A percentile compares a stretch with the other conserved stretches of the same genome.
phyloP scores from a whole-genome alignment of 768 basidiomycete genomes.

The Leucocoprinus leucothites region DNA sequence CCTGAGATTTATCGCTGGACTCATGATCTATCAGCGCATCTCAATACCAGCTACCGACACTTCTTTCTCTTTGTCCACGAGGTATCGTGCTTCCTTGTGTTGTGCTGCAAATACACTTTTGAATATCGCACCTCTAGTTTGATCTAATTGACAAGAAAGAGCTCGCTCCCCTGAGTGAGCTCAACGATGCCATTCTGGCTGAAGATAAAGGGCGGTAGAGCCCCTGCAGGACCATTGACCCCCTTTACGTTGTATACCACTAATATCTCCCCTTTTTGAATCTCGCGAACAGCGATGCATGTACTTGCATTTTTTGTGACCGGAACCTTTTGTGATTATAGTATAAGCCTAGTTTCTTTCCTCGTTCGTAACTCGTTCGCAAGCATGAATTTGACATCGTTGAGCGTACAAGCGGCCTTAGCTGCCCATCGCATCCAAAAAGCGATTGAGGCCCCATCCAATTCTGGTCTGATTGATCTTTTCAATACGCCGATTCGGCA shows the following conservation, averaged over 20 bases:
- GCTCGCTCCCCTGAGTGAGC: slow-evolving; percentile 88
- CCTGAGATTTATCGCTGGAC: background rate
- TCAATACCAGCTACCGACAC: slow-evolving; percentile 98
- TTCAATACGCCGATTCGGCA: too few relatives aligned
- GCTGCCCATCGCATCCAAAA: too few relatives aligned
- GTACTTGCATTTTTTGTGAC: too few relatives aligned
- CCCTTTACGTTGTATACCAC: background rate
- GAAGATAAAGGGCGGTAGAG: slow-evolving; percentile 44
- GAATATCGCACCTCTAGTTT: slow-evolving; percentile 49
- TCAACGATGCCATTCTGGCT: slow-evolving; percentile 84
- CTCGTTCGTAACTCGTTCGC: too few relatives aligned
- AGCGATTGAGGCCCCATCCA: too few relatives aligned
- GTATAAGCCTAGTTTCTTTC: too few relatives aligned
- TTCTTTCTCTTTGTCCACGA: slow-evolving; percentile 97
- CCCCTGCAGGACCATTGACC: slow-evolving; percentile 10
- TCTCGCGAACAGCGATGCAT: too few relatives aligned
- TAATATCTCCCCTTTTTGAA: background rate
- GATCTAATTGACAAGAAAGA: slow-evolving; percentile 97
- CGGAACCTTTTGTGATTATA: too few relatives aligned
- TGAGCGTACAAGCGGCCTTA: too few relatives aligned
- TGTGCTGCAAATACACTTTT: slow-evolving; percentile 7
- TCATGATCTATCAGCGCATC: slow-evolving; percentile 63
- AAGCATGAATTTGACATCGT: too few relatives aligned
- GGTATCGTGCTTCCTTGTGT: slow-evolving; percentile 40
- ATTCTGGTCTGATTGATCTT: too few relatives aligned